Evolutionary conservation across 306 rosid genomes (phyloP), one percentile per base, ranked within the genome.

Genomic region (Trifolium dubium): DNA sequence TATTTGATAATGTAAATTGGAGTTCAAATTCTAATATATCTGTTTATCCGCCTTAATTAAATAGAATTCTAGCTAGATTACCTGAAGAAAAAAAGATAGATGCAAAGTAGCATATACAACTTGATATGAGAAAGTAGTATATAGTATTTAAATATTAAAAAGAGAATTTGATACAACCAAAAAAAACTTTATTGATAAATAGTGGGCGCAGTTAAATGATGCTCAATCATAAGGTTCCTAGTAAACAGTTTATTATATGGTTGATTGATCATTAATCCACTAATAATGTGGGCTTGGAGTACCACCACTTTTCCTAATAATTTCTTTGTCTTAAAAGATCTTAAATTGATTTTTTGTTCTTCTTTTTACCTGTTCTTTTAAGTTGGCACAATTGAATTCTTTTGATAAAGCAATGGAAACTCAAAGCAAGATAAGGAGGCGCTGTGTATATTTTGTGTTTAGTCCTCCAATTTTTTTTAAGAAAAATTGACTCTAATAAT

Each of bases 381-480:
- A 31, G 54, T 23, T 82, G 65, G 75, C 84, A 44, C 74, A 80
- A 70, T 77, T 84, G 79, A 72, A 75, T 69, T 31, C 80, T 72
- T 74, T 72, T 80, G 71, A 76, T 71, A 56, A 43, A 43, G 49
- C 49, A 43, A 43, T 43, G 49, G 12, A 43, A 43, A 43, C 49
- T 43, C n/a, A 43, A 43, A 43, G 49, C 49, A 43, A n/a, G n/a
- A n/a, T n/a, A n/a, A 43, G 10, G 49, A 43, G n/a, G 49, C 41
- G 23, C 23, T 23, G 23, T 23, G 23, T 23, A 23, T 23, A 23
- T 23, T 23, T 23, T 23, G 23, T 23, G 23, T 23, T 23, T 23
- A 23, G 1, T 1, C 23, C 23, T 23, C 23, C 23, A 23, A 23
- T 23, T 23, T 23, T 23, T 23, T 23, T 23, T 23, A 23, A 23